phyloP scores from a whole-genome alignment of 2,329 filamentous ascomycete genomes.

The Pochonia chlamydosporia region DNA sequence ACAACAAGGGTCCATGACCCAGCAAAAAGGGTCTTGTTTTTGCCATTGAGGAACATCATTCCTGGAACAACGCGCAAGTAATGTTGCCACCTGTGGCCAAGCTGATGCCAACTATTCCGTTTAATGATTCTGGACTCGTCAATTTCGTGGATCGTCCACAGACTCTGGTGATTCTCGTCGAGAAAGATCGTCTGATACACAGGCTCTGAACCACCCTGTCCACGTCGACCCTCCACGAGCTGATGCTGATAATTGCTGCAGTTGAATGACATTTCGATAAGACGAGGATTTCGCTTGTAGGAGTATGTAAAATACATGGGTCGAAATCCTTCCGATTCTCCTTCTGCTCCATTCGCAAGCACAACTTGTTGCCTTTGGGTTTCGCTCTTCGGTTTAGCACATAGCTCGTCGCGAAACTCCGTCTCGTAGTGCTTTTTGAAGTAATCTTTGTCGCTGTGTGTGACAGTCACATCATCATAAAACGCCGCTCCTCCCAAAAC shows the following conservation, averaged over 20 bases:
- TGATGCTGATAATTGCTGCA: conserved; percentile 72
- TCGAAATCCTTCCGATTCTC: conserved; percentile 49
- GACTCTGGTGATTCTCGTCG: conserved; percentile 47
- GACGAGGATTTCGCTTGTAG: conserved; percentile 48
- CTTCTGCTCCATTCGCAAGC: conserved; percentile 37
- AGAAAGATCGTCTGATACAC: conserved; percentile 68
- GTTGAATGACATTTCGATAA: conserved; percentile 68
- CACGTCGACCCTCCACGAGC: conserved; percentile 41
- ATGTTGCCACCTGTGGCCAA: conserved; percentile 59
- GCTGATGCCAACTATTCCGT: conserved; percentile 63
- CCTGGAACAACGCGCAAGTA: conserved; percentile 61
- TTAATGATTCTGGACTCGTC: conserved; percentile 54
- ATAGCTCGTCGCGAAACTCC: conserved; percentile 45
- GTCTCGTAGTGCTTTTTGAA: conserved; percentile 66
- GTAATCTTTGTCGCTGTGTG: conserved; percentile 59
- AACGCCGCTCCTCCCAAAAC: conserved; percentile 68
- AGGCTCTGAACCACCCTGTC: conserved; percentile 39
- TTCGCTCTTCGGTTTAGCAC: conserved; percentile 38
- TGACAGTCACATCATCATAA: conserved; percentile 66
- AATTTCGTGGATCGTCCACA: conserved; percentile 57
- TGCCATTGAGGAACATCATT: conserved; percentile 67
- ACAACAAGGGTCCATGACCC: conserved; percentile 65
- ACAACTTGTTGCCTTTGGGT: conserved; percentile 32
- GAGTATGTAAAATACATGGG: conserved; percentile 63
- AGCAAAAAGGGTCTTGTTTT: conserved; percentile 56